phyloP scores from a whole-genome alignment of 495 filamentous ascomycete genomes.

The Chaetomium cochliodes region DNA sequence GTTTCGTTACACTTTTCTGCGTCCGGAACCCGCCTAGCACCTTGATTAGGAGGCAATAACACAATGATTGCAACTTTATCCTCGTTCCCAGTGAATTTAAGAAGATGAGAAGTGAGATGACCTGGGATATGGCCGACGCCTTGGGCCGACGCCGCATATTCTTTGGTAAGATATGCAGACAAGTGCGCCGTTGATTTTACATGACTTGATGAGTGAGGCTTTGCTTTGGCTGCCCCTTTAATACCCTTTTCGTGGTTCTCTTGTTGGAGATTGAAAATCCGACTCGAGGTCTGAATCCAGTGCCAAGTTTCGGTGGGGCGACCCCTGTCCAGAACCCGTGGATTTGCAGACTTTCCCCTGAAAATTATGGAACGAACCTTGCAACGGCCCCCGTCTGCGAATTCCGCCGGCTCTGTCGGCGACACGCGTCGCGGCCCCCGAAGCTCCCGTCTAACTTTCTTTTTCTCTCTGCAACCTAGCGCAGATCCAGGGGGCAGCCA shows the following conservation, averaged over 20 bases:
- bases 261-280: not conserved
- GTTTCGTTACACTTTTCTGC: not conserved
- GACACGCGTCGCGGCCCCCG: conserved; percentile 5
- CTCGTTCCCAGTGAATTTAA: not conserved
- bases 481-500: not conserved
- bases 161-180: no score
- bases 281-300: not conserved
- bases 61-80: not conserved
- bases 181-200: no score
- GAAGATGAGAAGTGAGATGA: no score
- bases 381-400: not conserved
- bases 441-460: conserved; percentile 1
- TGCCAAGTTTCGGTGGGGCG: not conserved
- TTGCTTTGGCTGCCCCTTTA: no score
- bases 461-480: not conserved
- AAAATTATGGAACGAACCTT: conserved; percentile 4
- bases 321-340: not conserved
- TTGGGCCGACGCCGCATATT: no score
- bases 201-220: no score
- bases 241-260: no score
- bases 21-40: not conserved
- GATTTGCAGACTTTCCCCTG: conserved; percentile 2
- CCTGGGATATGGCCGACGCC: no score
- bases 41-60: not conserved
- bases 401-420: not conserved